Conservation (phyloP, 177 flowering plant species). For the Telopea speciosissima region DNA sequence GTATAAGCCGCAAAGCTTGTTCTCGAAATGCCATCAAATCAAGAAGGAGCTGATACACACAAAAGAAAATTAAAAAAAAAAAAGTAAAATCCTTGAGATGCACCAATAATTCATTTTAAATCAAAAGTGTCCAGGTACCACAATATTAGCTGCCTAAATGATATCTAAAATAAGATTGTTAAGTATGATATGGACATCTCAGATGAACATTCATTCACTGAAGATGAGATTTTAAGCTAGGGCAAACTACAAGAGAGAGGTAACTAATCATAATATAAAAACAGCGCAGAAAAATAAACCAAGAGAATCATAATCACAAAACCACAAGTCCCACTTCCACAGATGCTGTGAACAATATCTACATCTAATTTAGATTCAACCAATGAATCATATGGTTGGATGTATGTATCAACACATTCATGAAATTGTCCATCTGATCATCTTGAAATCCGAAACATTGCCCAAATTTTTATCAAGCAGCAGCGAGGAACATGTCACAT, state of each 20-base stretch:
- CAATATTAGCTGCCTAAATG: not conserved
- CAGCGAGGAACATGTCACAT: not conserved
- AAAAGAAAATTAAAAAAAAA: conserved; percentile 7
- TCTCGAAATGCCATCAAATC: conserved; percentile 95
- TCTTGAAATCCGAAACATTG: not conserved
- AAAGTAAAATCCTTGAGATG: not conserved
- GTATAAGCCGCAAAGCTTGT: conserved; percentile 79
- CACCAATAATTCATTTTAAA: not conserved
- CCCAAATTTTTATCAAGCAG: not conserved
- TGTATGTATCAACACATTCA: not conserved
- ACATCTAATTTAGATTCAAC: not conserved
- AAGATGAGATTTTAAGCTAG: not conserved
- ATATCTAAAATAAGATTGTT: not conserved
- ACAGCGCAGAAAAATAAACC: not conserved
- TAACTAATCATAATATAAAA: not conserved
- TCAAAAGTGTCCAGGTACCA: not conserved
- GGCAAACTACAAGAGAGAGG: not conserved
- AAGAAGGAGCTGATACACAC: conserved; percentile 62
- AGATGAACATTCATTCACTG: not conserved
- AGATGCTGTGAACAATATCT: not conserved
- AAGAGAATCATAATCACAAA: not conserved
- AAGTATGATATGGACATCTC: not conserved
- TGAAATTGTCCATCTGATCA: not conserved
- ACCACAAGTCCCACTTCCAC: not conserved
- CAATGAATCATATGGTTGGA: not conserved